Conservation (phyloP, 2,329 filamentous ascomycete species). For the Pseudocercospora fijiensis region DNA sequence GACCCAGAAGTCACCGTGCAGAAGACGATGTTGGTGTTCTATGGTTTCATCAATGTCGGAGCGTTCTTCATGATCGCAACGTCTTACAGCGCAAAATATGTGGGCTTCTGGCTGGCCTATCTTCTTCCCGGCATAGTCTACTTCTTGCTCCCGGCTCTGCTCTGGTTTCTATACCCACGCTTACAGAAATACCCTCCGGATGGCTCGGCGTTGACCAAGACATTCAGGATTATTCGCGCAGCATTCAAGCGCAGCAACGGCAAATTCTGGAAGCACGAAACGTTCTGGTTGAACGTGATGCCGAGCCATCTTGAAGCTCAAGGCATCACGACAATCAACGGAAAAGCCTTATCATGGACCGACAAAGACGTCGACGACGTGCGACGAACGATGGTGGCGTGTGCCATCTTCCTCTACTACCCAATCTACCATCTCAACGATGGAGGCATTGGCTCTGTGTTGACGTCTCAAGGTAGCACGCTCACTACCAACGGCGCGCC, state of each 20-base stretch:
- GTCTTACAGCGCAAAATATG: conserved; percentile 63
- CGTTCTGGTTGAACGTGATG: conserved; percentile 29
- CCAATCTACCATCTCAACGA: conserved; percentile 42
- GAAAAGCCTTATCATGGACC: conserved; percentile 52
- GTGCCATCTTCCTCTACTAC: conserved; percentile 61
- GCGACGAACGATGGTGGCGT: conserved; percentile 63
- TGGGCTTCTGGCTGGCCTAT: conserved; percentile 66
- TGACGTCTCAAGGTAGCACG: conserved; percentile 25
- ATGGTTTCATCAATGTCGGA: conserved; percentile 71
- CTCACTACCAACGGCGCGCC: conserved; percentile 39
- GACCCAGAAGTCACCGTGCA: conserved; percentile 49
- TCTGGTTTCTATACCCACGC: conserved; percentile 29
- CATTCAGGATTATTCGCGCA: conserved; percentile 26
- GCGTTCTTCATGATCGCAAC: conserved; percentile 66
- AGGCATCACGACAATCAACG: conserved; percentile 21
- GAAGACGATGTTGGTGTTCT: conserved; percentile 61
- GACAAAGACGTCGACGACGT: conserved; percentile 70
- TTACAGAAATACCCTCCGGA: conserved; percentile 29
- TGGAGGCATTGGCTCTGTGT: conserved; percentile 34
- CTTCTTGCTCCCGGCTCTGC: conserved; percentile 43
- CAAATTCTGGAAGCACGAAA: conserved; percentile 25
- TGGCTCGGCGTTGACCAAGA: conserved; percentile 26
- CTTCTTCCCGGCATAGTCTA: conserved; percentile 63
- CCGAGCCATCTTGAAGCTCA: conserved; percentile 26
- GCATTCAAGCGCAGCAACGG: conserved; percentile 29